Evolutionary conservation across 768 basidiomycete genomes (phyloP).

Genomic region (Lentinus tigrinus): DNA sequence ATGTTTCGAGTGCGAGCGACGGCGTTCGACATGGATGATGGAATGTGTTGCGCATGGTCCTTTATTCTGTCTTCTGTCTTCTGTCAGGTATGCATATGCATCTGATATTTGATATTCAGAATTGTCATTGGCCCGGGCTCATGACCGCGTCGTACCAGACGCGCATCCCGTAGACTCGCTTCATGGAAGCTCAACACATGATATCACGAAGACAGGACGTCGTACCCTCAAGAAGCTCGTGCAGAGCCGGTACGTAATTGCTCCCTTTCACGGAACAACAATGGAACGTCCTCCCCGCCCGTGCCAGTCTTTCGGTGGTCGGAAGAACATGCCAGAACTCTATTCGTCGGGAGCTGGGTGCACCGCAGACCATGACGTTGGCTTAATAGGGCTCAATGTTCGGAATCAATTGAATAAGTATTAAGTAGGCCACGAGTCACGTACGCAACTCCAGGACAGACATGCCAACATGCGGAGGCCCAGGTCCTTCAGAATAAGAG

Average conservation of each 20-base stretch:
- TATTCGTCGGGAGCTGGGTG: neutral
- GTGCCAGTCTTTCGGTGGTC: neutral
- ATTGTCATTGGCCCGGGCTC: neutral
- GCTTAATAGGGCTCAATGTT: neutral
- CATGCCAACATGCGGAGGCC: neutral
- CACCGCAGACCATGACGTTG: neutral
- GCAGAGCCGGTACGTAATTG: constrained; percentile 15
- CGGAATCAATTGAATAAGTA: too few species aligned
- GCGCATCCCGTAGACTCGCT: constrained; percentile 2
- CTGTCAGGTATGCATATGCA: neutral
- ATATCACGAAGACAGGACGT: constrained; percentile 8
- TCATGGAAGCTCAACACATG: constrained; percentile 13
- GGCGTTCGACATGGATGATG: neutral
- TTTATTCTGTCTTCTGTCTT: constrained; percentile 1
- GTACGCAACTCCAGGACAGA: too few species aligned
- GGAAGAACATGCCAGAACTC: neutral
- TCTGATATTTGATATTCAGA: constrained; percentile 1
- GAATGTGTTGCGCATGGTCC: neutral
- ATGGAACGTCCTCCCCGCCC: neutral
- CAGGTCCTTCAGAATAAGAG: neutral
- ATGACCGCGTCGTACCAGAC: neutral
- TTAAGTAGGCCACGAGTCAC: neutral
- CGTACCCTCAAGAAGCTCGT: constrained; percentile 10
- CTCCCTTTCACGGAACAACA: constrained; percentile 1
- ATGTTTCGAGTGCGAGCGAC: neutral